Evolutionary conservation across 1,284 basidiomycete species (phyloP), one percentile per base, ranked within the genome.

Genomic region (Phlebopus sp.): DNA sequence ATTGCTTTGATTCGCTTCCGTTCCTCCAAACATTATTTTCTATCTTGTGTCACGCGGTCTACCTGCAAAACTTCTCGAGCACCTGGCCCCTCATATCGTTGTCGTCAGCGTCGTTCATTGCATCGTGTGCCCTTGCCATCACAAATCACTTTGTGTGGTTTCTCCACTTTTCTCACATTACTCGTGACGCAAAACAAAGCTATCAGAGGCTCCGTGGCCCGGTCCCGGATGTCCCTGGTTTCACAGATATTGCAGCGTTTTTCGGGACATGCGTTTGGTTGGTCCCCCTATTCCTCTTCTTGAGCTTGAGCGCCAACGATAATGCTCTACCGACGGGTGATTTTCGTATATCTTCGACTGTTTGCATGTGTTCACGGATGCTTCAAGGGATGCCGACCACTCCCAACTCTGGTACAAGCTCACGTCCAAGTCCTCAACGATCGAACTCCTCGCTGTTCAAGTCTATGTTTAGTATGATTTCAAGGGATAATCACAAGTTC

Each of bases 231-330:
- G 66, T 68, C 2, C 85, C 82, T n/a, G 76, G 82, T 1, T 95
- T 97, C 64, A 78, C 83, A 46, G 93, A 97, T 59, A 90, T 96
- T 42, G 90, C 93, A 14, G 89, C 91, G 3, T 97, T 95, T 70
- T 97, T 97, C 62, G 92, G 83, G 1, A 70, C 94, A 21, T 96
- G 92, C 69, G 89, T 97, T 5, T 97, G 94, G 94, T 81, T 93
- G 44, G 83, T 86, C 14, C 92, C 93, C 6, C 68, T 97, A 25
- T 97, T 93, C 69, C 70, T 97, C 19, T 97, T 97, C 75, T 71
- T 97, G 55, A 95, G 92, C 62, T 72, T 97, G 47, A 95, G 91
- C 56, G 94, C 94, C 9, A 97, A 96, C 57, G 95, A 97, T 64
- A 92, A 97, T 60, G 90, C 92, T 2, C 76, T 97, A 11, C 95